Evolutionary conservation across 352 stramenopile genomes (phyloP).

Genomic region (Phytophthora nicotianae): DNA sequence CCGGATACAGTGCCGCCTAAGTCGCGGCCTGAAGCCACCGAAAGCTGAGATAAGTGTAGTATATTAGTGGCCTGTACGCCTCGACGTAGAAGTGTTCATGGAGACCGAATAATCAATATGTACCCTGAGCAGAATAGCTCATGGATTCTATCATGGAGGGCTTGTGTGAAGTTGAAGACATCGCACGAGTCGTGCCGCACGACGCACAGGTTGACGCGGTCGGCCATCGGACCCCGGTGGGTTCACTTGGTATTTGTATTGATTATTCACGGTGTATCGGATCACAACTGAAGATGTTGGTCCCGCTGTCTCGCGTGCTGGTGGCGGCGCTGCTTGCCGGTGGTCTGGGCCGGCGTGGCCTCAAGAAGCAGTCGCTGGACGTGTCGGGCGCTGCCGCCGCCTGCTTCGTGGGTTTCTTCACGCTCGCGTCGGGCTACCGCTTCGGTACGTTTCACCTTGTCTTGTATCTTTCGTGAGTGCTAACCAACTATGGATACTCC

Average conservation of each 20-base stretch:
- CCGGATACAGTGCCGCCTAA: slow-evolving; percentile 26
- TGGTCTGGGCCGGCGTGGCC: slow-evolving; percentile 48
- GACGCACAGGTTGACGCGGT: no score
- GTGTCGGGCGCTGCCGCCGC: slow-evolving; percentile 60
- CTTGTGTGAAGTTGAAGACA: no score
- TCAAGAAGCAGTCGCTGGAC: slow-evolving; percentile 76
- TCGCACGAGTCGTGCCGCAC: no score
- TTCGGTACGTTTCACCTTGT: slow-evolving; percentile 47
- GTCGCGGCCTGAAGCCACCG: neutral
- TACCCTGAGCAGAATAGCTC: slow-evolving; percentile 18
- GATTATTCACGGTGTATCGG: slow-evolving; percentile 15
- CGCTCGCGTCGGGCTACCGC: slow-evolving; percentile 65
- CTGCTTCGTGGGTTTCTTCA: slow-evolving; percentile 69
- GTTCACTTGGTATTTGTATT: no score
- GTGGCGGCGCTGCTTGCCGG: slow-evolving; percentile 52
- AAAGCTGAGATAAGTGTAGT: slow-evolving; percentile 22
- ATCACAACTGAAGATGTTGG: slow-evolving; percentile 22
- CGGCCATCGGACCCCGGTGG: no score
- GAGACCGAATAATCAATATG: slow-evolving; percentile 18
- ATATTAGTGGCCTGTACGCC: slow-evolving; percentile 18
- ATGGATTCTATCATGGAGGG: no score
- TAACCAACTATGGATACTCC: slow-evolving; percentile 7
- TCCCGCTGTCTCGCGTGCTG: slow-evolving; percentile 36
- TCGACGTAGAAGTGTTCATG: slow-evolving; percentile 22
- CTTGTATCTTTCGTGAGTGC: neutral